phyloP scores from a whole-genome alignment of 2,329 filamentous ascomycete genomes.

The Drechslera avenae region DNA sequence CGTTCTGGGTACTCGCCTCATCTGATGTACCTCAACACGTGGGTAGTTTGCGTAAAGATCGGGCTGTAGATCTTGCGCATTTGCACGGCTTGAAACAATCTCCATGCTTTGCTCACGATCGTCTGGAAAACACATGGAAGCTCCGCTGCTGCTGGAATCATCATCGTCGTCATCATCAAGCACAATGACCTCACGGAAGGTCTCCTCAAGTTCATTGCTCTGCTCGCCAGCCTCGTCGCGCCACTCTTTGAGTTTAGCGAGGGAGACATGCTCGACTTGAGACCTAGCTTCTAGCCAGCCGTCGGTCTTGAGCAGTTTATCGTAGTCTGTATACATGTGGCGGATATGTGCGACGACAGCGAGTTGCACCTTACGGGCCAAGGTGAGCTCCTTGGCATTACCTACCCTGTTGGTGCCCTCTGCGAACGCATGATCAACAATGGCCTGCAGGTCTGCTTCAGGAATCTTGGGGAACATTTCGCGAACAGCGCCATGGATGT shows the following conservation, averaged over 20 bases:
- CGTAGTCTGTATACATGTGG: constrained; percentile 67
- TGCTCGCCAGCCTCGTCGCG: constrained; percentile 61
- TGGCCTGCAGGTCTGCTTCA: constrained; percentile 60
- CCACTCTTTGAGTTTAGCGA: constrained; percentile 66
- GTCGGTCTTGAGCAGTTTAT: constrained; percentile 59
- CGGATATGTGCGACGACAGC: constrained; percentile 67
- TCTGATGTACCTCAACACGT: constrained; percentile 17
- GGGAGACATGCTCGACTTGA: constrained; percentile 59
- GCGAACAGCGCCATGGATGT: constrained; percentile 63
- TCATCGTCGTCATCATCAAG: constrained; percentile 68
- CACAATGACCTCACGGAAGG: constrained; percentile 67
- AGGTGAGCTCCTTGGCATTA: constrained; percentile 58
- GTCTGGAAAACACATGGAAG: constrained; percentile 28
- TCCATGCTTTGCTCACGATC: constrained; percentile 41
- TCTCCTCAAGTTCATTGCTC: constrained; percentile 62
- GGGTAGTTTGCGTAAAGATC: constrained; percentile 24
- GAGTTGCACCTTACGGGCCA: constrained; percentile 64
- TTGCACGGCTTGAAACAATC: constrained; percentile 40
- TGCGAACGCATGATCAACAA: constrained; percentile 65
- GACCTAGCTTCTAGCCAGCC: constrained; percentile 61
- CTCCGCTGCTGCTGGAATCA: constrained; percentile 26
- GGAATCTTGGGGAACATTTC: constrained; percentile 69
- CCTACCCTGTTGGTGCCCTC: constrained; percentile 64
- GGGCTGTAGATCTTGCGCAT: constrained; percentile 39
- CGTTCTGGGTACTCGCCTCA: constrained; percentile 25